phyloP scores from a whole-genome alignment of 108 stramenopile species.

The Fistulifera pelliculosa region DNA sequence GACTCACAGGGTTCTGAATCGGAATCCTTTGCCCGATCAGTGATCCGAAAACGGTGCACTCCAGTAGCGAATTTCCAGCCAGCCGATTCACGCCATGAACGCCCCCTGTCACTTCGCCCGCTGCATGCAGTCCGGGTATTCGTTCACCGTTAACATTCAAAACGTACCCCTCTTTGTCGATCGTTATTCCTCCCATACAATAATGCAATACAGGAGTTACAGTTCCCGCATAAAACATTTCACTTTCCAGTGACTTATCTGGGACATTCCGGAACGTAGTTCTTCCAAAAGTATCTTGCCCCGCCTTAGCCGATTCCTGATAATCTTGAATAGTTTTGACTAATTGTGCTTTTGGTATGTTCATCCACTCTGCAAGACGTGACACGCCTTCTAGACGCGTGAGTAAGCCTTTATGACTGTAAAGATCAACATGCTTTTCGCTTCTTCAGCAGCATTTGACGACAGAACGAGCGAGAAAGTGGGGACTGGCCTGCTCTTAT shows the following conservation, averaged over 20 bases:
- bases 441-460: conserved; percentile 61
- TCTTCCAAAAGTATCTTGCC: conserved; percentile 44
- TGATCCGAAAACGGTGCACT: conserved; percentile 90
- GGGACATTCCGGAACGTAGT: conserved; percentile 19
- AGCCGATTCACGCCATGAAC: conserved; percentile 75
- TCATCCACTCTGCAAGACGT: conserved; percentile 64
- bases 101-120: conserved; percentile 73
- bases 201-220: conserved; percentile 84
- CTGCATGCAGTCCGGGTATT: conserved; percentile 66
- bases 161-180: conserved; percentile 63
- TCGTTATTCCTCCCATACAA: conserved; percentile 88
- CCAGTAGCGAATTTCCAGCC: conserved; percentile 84
- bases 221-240: conserved; percentile 73
- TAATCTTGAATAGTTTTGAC: conserved; percentile 50
- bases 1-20: conserved; percentile 13
- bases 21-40: conserved; percentile 76
- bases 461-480: conserved; percentile 75
- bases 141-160: conserved; percentile 27
- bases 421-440: conserved; percentile 84
- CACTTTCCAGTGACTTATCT: conserved; percentile 20
- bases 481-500: conserved; percentile 44
- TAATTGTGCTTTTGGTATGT: conserved; percentile 24
- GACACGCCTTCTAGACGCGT: conserved; percentile 59
- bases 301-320: conserved; percentile 40
- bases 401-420: conserved; percentile 76